Conservation (phyloP, 106 monocot species). For the Phalaenopsis aphrodite region DNA sequence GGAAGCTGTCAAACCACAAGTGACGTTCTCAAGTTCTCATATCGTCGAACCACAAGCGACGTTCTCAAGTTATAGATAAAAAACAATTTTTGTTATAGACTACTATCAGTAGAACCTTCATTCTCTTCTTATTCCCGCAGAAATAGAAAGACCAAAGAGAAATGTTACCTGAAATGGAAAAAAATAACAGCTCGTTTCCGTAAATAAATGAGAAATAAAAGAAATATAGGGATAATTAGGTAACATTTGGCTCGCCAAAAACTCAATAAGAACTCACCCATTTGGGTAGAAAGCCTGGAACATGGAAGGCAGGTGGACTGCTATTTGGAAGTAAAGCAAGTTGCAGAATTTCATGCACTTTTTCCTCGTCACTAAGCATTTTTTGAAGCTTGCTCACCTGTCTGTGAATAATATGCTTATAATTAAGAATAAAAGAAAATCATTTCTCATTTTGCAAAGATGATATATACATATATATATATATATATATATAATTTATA, state of each 20-base stretch:
- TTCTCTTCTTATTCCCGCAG: too few species aligned
- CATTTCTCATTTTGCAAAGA: background rate
- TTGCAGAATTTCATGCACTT: conserved; percentile 53
- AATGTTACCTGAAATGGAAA: too few species aligned
- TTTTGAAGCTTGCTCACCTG: conserved; percentile 52
- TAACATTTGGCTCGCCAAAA: background rate
- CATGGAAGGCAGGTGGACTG: conserved; percentile 18
- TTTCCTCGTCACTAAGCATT: conserved; percentile 46
- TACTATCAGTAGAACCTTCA: too few species aligned
- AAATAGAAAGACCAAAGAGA: too few species aligned
- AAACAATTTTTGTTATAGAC: too few species aligned
- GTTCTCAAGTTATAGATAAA: too few species aligned
- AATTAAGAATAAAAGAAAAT: background rate
- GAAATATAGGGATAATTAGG: too few species aligned
- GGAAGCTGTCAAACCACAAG: too few species aligned
- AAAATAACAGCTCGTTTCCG: too few species aligned
- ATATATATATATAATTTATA: background rate
- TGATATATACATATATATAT: background rate
- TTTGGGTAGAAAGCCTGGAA: conserved; percentile 50
- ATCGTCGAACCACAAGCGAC: too few species aligned
- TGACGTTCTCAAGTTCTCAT: too few species aligned
- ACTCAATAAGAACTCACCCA: conserved; percentile 24
- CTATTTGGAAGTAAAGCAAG: conserved; percentile 27
- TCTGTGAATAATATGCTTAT: background rate
- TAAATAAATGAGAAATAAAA: too few species aligned